Evolutionary conservation across 192 early-diverging fungal species (phyloP).

Genomic region (Coemansia sp.): DNA sequence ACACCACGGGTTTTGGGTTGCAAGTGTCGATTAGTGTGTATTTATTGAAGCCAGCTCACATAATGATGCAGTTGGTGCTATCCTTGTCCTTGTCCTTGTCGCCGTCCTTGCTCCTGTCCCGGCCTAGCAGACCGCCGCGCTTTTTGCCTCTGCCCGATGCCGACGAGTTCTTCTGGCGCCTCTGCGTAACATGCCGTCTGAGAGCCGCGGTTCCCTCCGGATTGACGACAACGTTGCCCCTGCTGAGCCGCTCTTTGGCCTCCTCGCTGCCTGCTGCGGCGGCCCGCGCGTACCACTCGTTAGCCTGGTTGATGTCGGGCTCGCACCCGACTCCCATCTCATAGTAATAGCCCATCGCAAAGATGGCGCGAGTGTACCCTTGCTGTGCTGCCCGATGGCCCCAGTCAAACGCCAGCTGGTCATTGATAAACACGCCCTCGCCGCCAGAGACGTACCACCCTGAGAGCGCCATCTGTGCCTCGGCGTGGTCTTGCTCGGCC

Average conservation of each 20-base stretch:
- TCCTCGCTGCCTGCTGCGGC: conserved; percentile 55
- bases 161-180: conserved; percentile 48
- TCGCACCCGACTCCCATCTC: conserved; percentile 72
- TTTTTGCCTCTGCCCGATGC: conserved; percentile 25
- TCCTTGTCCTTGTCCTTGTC: conserved; percentile 39
- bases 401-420: conserved; percentile 77
- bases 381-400: conserved; percentile 76
- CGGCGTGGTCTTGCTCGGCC: conserved; percentile 69
- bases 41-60: conserved; percentile 12
- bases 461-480: conserved; percentile 85
- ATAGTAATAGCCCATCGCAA: conserved; percentile 87
- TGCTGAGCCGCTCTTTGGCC: conserved; percentile 48
- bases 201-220: conserved; percentile 42
- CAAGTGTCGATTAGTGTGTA: background rate
- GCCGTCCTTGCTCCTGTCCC: conserved; percentile 20
- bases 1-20: background rate
- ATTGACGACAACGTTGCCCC: conserved; percentile 17
- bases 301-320: conserved; percentile 54
- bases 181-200: conserved; percentile 52
- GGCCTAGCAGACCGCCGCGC: conserved; percentile 25
- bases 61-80: conserved; percentile 37
- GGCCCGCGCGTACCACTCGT: conserved; percentile 66
- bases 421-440: conserved; percentile 62
- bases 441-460: conserved; percentile 83
- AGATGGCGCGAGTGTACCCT: conserved; percentile 77